phyloP scores from a whole-genome alignment of 2,329 filamentous ascomycete genomes.

The Diplodia mutila region DNA sequence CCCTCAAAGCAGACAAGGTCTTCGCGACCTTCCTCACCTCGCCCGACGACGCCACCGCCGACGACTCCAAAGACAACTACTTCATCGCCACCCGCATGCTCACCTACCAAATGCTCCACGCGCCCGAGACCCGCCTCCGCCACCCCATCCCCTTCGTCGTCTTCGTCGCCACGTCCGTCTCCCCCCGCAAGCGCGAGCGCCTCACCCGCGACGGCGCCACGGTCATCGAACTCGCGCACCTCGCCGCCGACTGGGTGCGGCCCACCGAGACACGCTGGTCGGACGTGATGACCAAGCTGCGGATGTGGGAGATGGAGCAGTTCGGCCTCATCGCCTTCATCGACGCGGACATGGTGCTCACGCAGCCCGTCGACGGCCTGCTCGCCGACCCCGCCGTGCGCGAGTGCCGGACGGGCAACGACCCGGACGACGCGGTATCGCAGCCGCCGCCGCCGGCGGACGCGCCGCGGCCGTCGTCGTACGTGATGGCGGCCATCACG shows the following conservation, averaged over 20 bases:
- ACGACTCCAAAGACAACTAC: slow-evolving; percentile 40
- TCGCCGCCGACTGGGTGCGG: slow-evolving; percentile 32
- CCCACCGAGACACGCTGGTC: slow-evolving; percentile 34
- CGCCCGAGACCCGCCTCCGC: slow-evolving; percentile 40
- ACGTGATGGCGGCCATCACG: slow-evolving; percentile 36
- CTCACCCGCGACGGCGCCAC: not conserved
- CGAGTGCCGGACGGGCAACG: slow-evolving; percentile 24
- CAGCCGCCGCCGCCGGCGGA: no score
- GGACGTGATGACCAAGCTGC: slow-evolving; percentile 46
- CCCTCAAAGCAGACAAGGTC: not conserved
- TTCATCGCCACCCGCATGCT: slow-evolving; percentile 46
- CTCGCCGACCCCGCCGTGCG: slow-evolving; percentile 39
- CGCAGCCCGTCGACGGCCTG: slow-evolving; percentile 35
- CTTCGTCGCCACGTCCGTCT: not conserved
- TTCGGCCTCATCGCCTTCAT: slow-evolving; percentile 43
- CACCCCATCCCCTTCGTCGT: not conserved
- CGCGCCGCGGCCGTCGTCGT: slow-evolving; percentile 35
- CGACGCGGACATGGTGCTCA: slow-evolving; percentile 41
- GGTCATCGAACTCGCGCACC: slow-evolving; percentile 31
- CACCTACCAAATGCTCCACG: slow-evolving; percentile 49
- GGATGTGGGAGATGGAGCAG: slow-evolving; percentile 44
- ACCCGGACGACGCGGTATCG: no score
- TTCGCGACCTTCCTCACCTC: slow-evolving; percentile 1
- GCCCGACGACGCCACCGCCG: not conserved
- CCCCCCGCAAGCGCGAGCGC: not conserved